Percentiles rank a stretch among this genome's conserved stretches.
Evolutionary conservation across 1,139 yeast genomes (phyloP).

Genomic region (Debaryomyces robertsiae): DNA sequence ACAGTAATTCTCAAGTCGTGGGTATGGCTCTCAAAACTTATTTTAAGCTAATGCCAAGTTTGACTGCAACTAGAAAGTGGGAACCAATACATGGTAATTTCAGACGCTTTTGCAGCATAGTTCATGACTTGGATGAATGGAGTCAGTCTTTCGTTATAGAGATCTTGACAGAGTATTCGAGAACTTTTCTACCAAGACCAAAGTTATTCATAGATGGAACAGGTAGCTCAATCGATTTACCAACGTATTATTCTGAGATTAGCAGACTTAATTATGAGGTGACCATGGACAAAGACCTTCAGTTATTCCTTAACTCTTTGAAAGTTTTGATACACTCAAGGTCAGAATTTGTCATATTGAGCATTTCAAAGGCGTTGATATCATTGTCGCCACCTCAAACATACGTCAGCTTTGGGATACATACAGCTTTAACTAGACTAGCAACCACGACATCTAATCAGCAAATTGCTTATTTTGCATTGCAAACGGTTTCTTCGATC

Average conservation of each 20-base stretch:
- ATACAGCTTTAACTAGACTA: conserved; percentile 51
- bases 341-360: conserved; percentile 65
- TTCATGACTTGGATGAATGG: conserved; percentile 72
- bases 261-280: conserved; percentile 40
- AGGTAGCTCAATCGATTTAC: conserved; percentile 36
- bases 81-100: conserved; percentile 73
- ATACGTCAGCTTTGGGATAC: conserved; percentile 50
- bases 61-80: conserved; percentile 47
- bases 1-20: conserved; percentile 65
- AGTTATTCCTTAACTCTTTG: conserved; percentile 52
- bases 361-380: conserved; percentile 56
- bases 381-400: conserved; percentile 56
- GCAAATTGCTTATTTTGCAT: conserved; percentile 39
- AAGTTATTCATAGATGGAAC: conserved; percentile 29
- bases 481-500: conserved; percentile 46
- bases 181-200: conserved; percentile 62
- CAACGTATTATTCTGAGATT: conserved; percentile 35
- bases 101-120: conserved; percentile 57
- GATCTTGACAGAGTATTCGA: conserved; percentile 64
- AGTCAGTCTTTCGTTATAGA: conserved; percentile 66
- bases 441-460: conserved; percentile 30
- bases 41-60: conserved; percentile 41
- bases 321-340: conserved; percentile 48
- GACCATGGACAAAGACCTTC: conserved; percentile 57
- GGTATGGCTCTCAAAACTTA: conserved; percentile 67